Evolutionary conservation across 768 basidiomycete species (phyloP), one percentile per base, ranked within the genome.

Genomic region (Hygrophorus pudorinus): DNA sequence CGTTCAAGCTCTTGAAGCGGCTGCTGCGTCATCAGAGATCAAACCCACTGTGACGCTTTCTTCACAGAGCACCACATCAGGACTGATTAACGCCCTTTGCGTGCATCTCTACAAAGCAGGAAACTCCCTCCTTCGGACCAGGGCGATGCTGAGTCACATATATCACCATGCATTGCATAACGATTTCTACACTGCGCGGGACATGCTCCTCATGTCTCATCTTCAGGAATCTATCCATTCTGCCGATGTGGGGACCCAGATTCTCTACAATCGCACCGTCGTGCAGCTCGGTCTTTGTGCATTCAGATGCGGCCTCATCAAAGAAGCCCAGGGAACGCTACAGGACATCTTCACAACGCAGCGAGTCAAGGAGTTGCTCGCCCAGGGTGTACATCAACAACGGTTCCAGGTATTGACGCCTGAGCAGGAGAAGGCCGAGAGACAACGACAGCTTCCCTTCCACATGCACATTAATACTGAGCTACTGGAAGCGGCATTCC

Each of bases 381-480:
- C 94, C 1, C 96, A 99, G 60, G 92, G 93, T 24, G 85, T 94
- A 2, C 94, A 97, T 60, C 85, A 88, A 56, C 87, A 90, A 55
- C 79, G 92, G 28, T 94, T 81, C 71, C 85, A 88, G 53, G 75
- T 78, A 7, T 67, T 93, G 46, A 78, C 85, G 10, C 90, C 90
- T 1, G 96, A 99, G 62, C 96, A 99, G 65, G 96, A 99, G 62
- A 87, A 92, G 58, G 81, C 92, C 2, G 96, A 99, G 62, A 88
- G 92, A 52, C 84, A 91, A 52, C 78, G 96, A 28, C 90, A 97
- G 55, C 73, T 99, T 17, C 96, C 96, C 21, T 99, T 98, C 82
- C 96, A 99, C 64, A 87, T 98, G 85, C 96, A 99, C 64, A 92
- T 98, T 65, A 99, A 98, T 68, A 90, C 96, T 11, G 96, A 98